Conservation (phyloP, 176 grass and related monocot species). For the Carex parvula region DNA sequence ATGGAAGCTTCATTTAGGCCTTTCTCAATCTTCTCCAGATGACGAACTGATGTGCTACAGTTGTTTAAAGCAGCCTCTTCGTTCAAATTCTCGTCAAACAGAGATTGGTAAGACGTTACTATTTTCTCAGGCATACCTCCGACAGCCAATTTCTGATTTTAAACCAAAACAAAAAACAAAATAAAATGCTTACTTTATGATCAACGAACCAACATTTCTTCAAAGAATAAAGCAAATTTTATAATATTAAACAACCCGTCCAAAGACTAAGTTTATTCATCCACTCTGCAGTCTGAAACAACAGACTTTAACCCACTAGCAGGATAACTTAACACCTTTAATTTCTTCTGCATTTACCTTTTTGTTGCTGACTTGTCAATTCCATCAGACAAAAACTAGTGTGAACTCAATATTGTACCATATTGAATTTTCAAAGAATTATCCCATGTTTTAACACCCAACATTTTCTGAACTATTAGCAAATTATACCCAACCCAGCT, state of each 20-base stretch:
- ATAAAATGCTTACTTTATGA: constrained; percentile 18
- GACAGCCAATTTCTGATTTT: constrained; percentile 74
- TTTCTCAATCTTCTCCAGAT: constrained; percentile 74
- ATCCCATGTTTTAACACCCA: not conserved
- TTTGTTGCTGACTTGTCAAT: not conserved
- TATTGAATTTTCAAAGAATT: not conserved
- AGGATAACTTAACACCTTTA: not conserved
- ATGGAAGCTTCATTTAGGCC: constrained; percentile 55
- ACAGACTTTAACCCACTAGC: not conserved
- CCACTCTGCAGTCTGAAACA: not conserved
- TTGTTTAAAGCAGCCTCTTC: constrained; percentile 78
- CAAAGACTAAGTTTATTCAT: not conserved
- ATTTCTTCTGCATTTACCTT: not conserved
- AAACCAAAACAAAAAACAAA: constrained; percentile 25
- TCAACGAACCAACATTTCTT: constrained; percentile 5
- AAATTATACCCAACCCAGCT: not conserved
- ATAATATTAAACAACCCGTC: not conserved
- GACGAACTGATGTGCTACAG: constrained; percentile 47
- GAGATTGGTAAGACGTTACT: constrained; percentile 61
- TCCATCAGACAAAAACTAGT: not conserved
- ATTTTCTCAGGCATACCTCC: constrained; percentile 90
- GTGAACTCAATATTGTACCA: not conserved
- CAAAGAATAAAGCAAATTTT: constrained; percentile 3
- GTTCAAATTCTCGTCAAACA: constrained; percentile 67
- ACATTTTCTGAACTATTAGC: not conserved